Percentiles rank a stretch among this genome's conserved stretches.
phyloP scores from a whole-genome alignment of 2,329 filamentous ascomycete species.

The Verticillium dahliae region DNA sequence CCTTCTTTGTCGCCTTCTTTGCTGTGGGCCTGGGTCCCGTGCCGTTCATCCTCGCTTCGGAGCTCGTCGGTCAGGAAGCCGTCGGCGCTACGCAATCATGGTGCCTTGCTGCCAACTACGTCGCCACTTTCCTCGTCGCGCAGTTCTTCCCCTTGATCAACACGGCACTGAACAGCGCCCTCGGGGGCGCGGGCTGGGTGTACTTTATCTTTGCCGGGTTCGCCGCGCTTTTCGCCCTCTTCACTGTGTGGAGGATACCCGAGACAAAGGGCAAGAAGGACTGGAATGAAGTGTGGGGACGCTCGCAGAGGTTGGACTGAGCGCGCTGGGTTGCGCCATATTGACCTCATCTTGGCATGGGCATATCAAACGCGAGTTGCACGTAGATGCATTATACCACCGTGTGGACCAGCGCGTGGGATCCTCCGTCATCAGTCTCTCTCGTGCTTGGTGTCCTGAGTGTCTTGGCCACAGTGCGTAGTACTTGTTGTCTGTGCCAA shows the following conservation, averaged over 20 bases:
- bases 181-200: constrained; percentile 70
- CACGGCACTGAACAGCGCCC: constrained; percentile 54
- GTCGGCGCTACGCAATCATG: constrained; percentile 89
- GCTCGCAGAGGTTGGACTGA: constrained; percentile 48
- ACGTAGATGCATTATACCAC: too few relatives aligned
- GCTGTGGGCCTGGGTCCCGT: constrained; percentile 88
- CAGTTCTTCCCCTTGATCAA: constrained; percentile 93
- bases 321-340: background rate
- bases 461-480: too few relatives aligned
- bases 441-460: too few relatives aligned
- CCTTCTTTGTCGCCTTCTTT: constrained; percentile 84
- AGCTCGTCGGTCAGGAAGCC: constrained; percentile 83
- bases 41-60: constrained; percentile 87
- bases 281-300: constrained; percentile 86
- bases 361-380: too few relatives aligned
- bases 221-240: constrained; percentile 61
- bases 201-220: constrained; percentile 87
- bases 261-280: constrained; percentile 84
- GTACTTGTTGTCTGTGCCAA: too few relatives aligned
- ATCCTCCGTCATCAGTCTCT: too few relatives aligned
- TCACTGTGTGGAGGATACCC: constrained; percentile 70
- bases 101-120: constrained; percentile 80
- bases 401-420: too few relatives aligned
- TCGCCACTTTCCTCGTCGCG: constrained; percentile 85
- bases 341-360: background rate